Base-by-base conservation (phyloP, 208 protist species). In the Zelonia costaricensis region DNA sequence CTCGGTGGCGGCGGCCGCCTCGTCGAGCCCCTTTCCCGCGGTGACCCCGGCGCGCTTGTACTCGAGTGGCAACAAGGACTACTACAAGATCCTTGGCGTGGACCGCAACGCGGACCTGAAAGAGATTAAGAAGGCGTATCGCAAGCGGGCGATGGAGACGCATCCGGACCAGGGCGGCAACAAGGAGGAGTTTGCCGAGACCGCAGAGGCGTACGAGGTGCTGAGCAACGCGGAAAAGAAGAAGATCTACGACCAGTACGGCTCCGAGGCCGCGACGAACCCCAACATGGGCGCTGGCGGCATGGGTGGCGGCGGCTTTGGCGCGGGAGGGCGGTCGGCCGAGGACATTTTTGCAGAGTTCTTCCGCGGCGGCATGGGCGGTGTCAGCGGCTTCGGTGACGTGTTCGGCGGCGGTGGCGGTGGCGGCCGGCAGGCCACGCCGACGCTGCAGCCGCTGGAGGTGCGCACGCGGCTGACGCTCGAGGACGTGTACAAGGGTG, bases 141-240 rank as follows among this genome's bases (percentile, higher is more conserved):
- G 90, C 52, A 95, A 95, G 75, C 83, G 88, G 27, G 89, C 90
- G 9, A 58, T 95, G 25, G 90, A 95, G 47, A 95, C 88, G 16
- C 92, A 97, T 57, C 92, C 92, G 7, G 92, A 97, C 55, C 89
- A 96, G 62, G 92, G 92, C 30, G 92, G 92, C 27, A 94, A 93
- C 57, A 94, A 93, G 75, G 92, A 97, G 64, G 92, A 95, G 63
- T 97, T 97, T 61, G 79, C 86, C 0, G 83, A 94, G 66, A 74
- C 96, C 13, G 84, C 86, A 20, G 86, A 97, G 74, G 98, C 98
- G 5, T 99, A 99, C 70, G 97, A 99, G 62, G 91, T 99, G 13
- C 86, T 99, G 20, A 93, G 76, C 53, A 98, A 99, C 62, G 52
- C 83, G 10, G 80, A 99, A 47, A 99, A 99, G 77, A 80, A 90